phyloP scores from a whole-genome alignment of 176 grass and related monocot genomes.

The Cymbopogon citratus region DNA sequence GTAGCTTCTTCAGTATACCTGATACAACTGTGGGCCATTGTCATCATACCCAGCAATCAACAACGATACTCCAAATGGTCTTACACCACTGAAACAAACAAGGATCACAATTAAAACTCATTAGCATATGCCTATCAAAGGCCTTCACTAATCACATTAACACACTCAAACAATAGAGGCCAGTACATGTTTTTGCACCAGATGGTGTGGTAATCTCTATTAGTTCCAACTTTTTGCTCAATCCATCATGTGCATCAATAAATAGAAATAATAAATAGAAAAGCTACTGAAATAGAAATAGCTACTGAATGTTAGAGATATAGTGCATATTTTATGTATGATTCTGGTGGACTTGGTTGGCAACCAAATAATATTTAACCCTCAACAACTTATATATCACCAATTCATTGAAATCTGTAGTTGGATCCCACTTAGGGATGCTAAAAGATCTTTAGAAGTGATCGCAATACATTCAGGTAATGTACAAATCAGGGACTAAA shows the following conservation, averaged over 20 bases:
- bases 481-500: not conserved
- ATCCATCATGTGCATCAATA: not conserved
- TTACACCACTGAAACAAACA: constrained; percentile 75
- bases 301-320: not conserved
- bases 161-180: not conserved
- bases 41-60: constrained; percentile 94
- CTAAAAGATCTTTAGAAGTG: not conserved
- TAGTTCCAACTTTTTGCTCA: not conserved
- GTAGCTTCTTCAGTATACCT: constrained; percentile 43
- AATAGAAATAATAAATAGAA: no score
- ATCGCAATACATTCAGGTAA: not conserved
- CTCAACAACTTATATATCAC: not conserved
- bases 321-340: not conserved
- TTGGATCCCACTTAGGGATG: not conserved
- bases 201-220: not conserved
- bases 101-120: constrained; percentile 2
- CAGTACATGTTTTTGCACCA: not conserved
- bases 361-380: not conserved
- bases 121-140: not conserved
- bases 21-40: constrained; percentile 90
- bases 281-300: not conserved
- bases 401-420: not conserved
- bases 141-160: not conserved
- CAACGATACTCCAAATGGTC: constrained; percentile 91
- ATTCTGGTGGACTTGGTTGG: not conserved